A percentile compares a stretch with the other conserved stretches of the same genome.
These are phyloP conservation scores for Colletotrichum australisinense DNA, from an alignment of 2,329 filamentous ascomycete species.

Conservation along the genomic window DNA sequence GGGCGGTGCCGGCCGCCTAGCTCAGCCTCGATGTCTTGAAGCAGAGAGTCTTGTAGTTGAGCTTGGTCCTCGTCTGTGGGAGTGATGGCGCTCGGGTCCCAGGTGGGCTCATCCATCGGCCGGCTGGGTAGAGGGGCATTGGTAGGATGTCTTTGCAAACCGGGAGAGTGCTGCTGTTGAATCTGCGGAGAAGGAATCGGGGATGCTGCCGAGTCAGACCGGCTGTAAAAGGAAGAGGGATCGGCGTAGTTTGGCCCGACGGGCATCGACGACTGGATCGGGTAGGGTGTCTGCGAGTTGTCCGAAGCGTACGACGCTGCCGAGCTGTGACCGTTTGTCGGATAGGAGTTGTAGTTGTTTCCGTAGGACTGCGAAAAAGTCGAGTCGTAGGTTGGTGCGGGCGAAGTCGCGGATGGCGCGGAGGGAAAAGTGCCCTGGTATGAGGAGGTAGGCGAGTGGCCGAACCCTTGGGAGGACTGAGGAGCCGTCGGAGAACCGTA, in stretches of 20 bases:
- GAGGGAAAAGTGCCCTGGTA: constrained; percentile 38
- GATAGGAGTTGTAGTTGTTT: constrained; percentile 47
- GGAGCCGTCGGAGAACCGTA: constrained; percentile 52
- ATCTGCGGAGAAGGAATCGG: constrained; percentile 57
- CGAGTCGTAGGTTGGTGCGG: constrained; percentile 49
- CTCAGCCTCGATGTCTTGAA: constrained; percentile 69
- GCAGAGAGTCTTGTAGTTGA: constrained; percentile 61
- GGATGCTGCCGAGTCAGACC: constrained; percentile 60
- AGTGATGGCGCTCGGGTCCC: constrained; percentile 50
- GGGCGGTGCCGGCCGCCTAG: constrained; percentile 55
- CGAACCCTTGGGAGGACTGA: constrained; percentile 49
- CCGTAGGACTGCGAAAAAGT: constrained; percentile 38
- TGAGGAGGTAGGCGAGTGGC: constrained; percentile 51
- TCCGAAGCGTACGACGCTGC: constrained; percentile 49
- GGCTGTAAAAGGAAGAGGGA: constrained; percentile 56
- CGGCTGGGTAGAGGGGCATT: constrained; percentile 69
- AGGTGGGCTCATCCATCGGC: constrained; percentile 58
- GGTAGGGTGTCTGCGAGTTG: constrained; percentile 61
- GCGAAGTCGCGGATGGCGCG: constrained; percentile 42
- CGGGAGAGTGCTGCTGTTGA: constrained; percentile 54
- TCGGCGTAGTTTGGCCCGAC: constrained; percentile 65
- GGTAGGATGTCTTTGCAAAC: constrained; percentile 68
- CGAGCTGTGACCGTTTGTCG: constrained; percentile 52
- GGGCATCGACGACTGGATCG: constrained; percentile 63
- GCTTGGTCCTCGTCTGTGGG: constrained; percentile 43